Conservation (phyloP, 768 basidiomycete genomes). For the Cyclocybe aegerita region DNA sequence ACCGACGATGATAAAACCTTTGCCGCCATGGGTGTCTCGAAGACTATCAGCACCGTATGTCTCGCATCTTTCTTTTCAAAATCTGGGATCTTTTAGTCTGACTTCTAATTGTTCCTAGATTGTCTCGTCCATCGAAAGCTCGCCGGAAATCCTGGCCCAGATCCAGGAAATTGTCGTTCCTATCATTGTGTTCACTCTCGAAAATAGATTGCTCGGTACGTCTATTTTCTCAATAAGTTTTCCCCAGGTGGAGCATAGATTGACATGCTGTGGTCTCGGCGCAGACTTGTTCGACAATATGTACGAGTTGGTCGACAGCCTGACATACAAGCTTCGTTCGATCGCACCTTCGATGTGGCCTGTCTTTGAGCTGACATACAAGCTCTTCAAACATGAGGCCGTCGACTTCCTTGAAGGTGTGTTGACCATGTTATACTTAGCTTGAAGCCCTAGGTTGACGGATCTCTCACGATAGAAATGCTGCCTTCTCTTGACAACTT, state of each 20-base stretch:
- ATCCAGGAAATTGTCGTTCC: constrained; percentile 83
- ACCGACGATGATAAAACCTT: constrained; percentile 85
- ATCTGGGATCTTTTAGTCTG: background rate
- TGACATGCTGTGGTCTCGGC: background rate
- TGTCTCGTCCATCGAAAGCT: constrained; percentile 69
- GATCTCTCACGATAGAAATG: constrained; percentile 58
- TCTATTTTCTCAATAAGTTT: constrained; percentile 5
- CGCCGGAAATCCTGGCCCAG: constrained; percentile 72
- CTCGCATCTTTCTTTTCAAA: background rate
- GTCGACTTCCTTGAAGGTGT: constrained; percentile 85
- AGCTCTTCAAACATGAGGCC: constrained; percentile 79
- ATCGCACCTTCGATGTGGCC: constrained; percentile 87
- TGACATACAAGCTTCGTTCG: constrained; percentile 77
- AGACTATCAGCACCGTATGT: constrained; percentile 78
- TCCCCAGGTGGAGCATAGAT: background rate
- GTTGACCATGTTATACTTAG: constrained; percentile 16
- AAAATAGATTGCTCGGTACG: constrained; percentile 75
- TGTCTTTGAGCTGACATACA: constrained; percentile 80
- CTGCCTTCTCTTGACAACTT: constrained; percentile 87
- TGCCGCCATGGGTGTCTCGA: constrained; percentile 83
- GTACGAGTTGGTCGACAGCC: constrained; percentile 80
- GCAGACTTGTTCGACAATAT: constrained; percentile 85
- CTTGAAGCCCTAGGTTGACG: constrained; percentile 1
- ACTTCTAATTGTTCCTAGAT: constrained; percentile 42
- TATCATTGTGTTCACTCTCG: constrained; percentile 72